A percentile compares a stretch with the other conserved stretches of the same genome.
Conservation (phyloP, 2,329 filamentous ascomycete species). For the Fusarium austroafricanum region DNA sequence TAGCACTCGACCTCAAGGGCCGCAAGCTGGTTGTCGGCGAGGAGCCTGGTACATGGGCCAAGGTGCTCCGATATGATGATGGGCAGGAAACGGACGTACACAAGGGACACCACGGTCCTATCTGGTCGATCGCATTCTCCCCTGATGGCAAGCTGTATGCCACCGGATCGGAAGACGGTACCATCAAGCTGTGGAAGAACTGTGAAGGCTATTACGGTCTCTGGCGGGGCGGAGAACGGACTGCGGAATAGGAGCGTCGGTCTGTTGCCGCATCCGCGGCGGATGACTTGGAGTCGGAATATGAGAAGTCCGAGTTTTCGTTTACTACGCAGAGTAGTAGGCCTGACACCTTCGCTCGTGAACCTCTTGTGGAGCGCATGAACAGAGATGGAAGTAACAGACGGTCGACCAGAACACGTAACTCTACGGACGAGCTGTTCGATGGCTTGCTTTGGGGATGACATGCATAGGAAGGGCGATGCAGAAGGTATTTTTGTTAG, state of each 20-base stretch:
- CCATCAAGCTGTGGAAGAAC: slow-evolving; percentile 90
- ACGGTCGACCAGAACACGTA: neutral
- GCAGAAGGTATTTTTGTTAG: slow-evolving; percentile 33
- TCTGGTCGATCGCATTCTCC: slow-evolving; percentile 95
- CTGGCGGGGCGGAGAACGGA: slow-evolving; percentile 63
- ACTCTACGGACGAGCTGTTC: neutral
- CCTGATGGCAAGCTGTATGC: slow-evolving; percentile 97
- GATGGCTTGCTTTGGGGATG: neutral
- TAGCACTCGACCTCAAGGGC: slow-evolving; percentile 84
- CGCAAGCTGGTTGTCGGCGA: slow-evolving; percentile 90
- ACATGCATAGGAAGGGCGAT: neutral
- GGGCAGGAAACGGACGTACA: slow-evolving; percentile 88
- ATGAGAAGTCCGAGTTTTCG: slow-evolving; percentile 1
- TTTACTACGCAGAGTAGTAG: slow-evolving; percentile 23
- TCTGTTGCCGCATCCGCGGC: slow-evolving; percentile 30
- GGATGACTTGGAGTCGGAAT: slow-evolving; percentile 23
- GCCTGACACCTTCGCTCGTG: slow-evolving; percentile 17
- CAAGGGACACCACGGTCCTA: slow-evolving; percentile 96
- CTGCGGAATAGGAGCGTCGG: slow-evolving; percentile 52
- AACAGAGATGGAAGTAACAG: neutral
- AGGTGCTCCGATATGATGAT: slow-evolving; percentile 89
- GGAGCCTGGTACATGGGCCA: slow-evolving; percentile 95
- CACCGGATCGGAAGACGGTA: slow-evolving; percentile 96
- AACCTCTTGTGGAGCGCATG: neutral
- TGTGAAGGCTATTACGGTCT: slow-evolving; percentile 73